Evolutionary conservation across 345 rosid genomes (phyloP).

Genomic region (Capsella bursapastoris): DNA sequence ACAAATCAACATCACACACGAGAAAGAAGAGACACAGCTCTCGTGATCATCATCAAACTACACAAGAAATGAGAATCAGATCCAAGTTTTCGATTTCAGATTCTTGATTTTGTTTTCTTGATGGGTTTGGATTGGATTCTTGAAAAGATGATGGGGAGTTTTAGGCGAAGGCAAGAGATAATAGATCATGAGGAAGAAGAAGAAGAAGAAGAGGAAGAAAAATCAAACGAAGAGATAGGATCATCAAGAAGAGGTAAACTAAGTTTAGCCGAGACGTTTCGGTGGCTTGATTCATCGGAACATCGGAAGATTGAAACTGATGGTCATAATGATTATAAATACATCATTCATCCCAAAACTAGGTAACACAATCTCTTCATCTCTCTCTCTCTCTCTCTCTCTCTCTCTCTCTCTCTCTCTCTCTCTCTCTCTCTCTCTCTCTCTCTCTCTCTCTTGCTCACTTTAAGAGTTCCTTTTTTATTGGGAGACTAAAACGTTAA

Average conservation of each 20-base stretch:
- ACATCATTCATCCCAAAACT: slow-evolving; percentile 65
- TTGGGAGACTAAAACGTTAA: background rate
- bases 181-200: slow-evolving; percentile 49
- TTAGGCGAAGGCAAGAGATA: slow-evolving; percentile 41
- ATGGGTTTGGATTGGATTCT: background rate
- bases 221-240: slow-evolving; percentile 48
- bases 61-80: background rate
- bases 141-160: slow-evolving; percentile 15
- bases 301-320: slow-evolving; percentile 50
- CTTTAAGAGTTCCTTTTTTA: background rate
- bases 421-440: background rate
- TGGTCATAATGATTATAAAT: slow-evolving; percentile 39
- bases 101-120: background rate
- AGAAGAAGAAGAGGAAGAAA: slow-evolving; percentile 52
- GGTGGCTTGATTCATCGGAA: slow-evolving; percentile 44
- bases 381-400: background rate
- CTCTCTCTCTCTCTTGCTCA: background rate
- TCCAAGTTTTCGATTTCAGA: background rate
- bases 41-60: too few relatives aligned
- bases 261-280: slow-evolving; percentile 51
- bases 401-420: background rate
- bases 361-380: slow-evolving; percentile 47
- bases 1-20: too few relatives aligned
- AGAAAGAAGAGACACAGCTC: too few relatives aligned
- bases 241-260: slow-evolving; percentile 56